A percentile compares a stretch with the other conserved stretches of the same genome.
phyloP scores from a whole-genome alignment of 73 alveolate species.

The Symbiodinium natans region DNA sequence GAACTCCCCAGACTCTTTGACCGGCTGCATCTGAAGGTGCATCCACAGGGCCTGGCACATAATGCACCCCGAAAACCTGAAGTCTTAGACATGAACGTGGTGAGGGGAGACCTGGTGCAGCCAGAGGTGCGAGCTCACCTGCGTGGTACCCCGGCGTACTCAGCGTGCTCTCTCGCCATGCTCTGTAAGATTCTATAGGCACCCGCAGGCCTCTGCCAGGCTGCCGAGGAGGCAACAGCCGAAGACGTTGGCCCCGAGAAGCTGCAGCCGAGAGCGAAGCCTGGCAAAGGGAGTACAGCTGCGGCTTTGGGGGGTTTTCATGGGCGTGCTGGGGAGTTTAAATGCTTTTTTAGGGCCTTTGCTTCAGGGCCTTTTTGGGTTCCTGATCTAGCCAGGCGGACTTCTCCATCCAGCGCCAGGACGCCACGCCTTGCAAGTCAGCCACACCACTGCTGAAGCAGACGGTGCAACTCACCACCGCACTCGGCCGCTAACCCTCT shows the following conservation, averaged over 20 bases:
- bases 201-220: neutral
- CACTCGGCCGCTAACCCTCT: neutral
- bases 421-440: neutral
- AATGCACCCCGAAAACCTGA: too few relatives aligned
- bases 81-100: too few relatives aligned
- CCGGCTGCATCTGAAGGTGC: neutral
- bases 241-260: neutral
- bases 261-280: neutral
- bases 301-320: neutral
- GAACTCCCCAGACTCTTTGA: neutral
- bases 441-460: too few relatives aligned
- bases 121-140: conserved; percentile 83
- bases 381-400: neutral
- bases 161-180: neutral
- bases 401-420: neutral
- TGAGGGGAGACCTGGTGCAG: conserved; percentile 43
- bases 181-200: neutral
- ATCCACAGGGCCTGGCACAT: neutral
- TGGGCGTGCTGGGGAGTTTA: neutral
- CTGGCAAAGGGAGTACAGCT: neutral
- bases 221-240: neutral
- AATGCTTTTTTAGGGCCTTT: neutral
- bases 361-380: neutral
- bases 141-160: neutral
- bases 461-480: too few relatives aligned